phyloP scores from a whole-genome alignment of 345 rosid species.

The Gossypium stocksii region DNA sequence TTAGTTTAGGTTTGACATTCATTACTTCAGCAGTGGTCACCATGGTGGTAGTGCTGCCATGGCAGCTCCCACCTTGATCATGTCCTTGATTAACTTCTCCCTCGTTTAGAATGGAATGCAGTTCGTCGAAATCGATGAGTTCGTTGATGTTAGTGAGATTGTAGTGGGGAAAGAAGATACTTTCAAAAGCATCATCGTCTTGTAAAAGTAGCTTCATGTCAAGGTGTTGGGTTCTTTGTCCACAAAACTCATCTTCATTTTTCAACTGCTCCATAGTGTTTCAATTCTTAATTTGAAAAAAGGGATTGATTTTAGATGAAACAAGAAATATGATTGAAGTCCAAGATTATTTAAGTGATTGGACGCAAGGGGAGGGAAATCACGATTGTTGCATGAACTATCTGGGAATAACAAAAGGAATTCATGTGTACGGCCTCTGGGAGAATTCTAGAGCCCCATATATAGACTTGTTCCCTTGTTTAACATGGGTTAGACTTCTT shows the following conservation, averaged over 20 bases:
- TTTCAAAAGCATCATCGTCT: background rate
- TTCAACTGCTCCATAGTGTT: background rate
- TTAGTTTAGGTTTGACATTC: background rate
- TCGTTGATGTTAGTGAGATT: background rate
- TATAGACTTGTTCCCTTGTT: too few relatives aligned
- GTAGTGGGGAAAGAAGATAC: background rate
- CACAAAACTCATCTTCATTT: background rate
- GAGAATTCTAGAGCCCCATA: too few relatives aligned
- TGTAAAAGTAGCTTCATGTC: background rate
- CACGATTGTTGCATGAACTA: too few relatives aligned
- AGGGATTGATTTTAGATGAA: background rate
- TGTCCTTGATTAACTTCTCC: background rate
- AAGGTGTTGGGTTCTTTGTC: background rate
- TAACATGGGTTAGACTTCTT: background rate
- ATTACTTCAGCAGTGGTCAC: background rate
- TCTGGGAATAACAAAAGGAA: too few relatives aligned
- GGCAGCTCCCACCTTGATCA: background rate
- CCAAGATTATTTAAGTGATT: too few relatives aligned
- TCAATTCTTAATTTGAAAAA: background rate
- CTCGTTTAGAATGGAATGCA: background rate
- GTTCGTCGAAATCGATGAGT: background rate
- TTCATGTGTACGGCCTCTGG: too few relatives aligned
- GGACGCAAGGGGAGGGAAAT: too few relatives aligned
- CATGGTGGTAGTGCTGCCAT: background rate
- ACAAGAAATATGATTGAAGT: too few relatives aligned